Conservation (phyloP, 208 protist genomes). For the Wallacemonas sp. region DNA sequence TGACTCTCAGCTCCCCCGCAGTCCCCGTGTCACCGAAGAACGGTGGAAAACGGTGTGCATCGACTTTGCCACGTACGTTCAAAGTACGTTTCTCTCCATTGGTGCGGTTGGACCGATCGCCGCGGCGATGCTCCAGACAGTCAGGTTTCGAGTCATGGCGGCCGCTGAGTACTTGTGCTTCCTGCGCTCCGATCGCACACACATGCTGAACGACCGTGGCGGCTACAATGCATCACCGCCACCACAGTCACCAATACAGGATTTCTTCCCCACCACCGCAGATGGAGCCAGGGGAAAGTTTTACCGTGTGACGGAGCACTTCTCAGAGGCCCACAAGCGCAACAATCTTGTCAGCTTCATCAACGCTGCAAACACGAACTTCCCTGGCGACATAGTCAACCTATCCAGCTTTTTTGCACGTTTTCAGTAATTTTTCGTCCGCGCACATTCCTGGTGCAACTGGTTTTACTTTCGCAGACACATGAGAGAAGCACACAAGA, state of each 20-base stretch:
- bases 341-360: conserved; percentile 51
- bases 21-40: background rate
- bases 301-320: background rate
- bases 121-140: conserved; percentile 3
- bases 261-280: conserved; percentile 2
- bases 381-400: conserved; percentile 31
- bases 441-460: too few species aligned
- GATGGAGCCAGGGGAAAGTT: background rate
- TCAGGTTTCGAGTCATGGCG: conserved; percentile 31
- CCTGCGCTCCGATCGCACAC: conserved; percentile 37
- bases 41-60: conserved; percentile 25
- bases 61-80: conserved; percentile 22
- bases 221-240: conserved; percentile 22
- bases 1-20: conserved; percentile 23
- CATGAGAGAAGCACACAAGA: too few species aligned
- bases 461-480: too few species aligned
- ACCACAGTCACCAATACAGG: conserved; percentile 17
- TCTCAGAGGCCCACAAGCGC: background rate
- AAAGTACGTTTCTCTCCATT: conserved; percentile 20
- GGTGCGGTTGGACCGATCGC: background rate
- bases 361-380: conserved; percentile 29
- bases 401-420: background rate
- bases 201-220: conserved; percentile 28
- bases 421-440: too few species aligned
- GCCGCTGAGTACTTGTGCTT: conserved; percentile 30